Evolutionary conservation across 208 protist species (phyloP).

Genomic region (Lotmaria passim): DNA sequence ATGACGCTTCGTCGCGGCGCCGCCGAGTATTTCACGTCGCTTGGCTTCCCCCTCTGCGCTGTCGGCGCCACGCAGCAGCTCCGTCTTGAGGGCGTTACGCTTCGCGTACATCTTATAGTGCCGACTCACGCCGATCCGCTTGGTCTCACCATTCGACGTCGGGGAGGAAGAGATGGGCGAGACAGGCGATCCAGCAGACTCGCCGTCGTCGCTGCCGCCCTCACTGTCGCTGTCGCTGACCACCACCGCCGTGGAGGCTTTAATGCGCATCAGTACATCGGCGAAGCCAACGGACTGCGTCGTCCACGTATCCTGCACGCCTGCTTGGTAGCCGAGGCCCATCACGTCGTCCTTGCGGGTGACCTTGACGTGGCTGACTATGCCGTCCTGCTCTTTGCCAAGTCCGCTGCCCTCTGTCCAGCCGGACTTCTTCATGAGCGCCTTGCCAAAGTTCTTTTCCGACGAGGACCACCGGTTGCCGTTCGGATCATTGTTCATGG

Average conservation of each 20-base stretch:
- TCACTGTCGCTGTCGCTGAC: conserved; percentile 42
- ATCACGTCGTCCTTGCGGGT: conserved; percentile 85
- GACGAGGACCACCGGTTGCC: conserved; percentile 82
- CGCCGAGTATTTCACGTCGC: conserved; percentile 67
- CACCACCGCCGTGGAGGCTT: conserved; percentile 30
- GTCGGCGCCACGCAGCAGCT: conserved; percentile 57
- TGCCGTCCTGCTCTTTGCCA: conserved; percentile 86
- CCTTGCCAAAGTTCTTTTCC: conserved; percentile 83
- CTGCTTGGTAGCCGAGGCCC: conserved; percentile 86
- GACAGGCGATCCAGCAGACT: neutral
- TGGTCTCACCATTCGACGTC: conserved; percentile 17
- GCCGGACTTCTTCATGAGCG: conserved; percentile 89
- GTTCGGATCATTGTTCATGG: conserved; percentile 87
- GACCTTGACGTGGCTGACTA: conserved; percentile 86
- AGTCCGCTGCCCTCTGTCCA: conserved; percentile 92
- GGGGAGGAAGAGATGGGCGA: conserved; percentile 22
- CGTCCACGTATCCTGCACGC: conserved; percentile 85
- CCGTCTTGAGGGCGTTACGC: conserved; percentile 85
- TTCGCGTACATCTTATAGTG: conserved; percentile 88
- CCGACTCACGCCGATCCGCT: conserved; percentile 47
- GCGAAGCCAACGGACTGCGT: conserved; percentile 89
- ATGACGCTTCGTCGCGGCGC: conserved; percentile 48
- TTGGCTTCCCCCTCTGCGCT: conserved; percentile 39
- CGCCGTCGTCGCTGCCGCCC: conserved; percentile 13
- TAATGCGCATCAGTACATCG: conserved; percentile 83